Base-by-base conservation (phyloP, 1,284 basidiomycete species). In the Cryptococcus floricola region DNA sequence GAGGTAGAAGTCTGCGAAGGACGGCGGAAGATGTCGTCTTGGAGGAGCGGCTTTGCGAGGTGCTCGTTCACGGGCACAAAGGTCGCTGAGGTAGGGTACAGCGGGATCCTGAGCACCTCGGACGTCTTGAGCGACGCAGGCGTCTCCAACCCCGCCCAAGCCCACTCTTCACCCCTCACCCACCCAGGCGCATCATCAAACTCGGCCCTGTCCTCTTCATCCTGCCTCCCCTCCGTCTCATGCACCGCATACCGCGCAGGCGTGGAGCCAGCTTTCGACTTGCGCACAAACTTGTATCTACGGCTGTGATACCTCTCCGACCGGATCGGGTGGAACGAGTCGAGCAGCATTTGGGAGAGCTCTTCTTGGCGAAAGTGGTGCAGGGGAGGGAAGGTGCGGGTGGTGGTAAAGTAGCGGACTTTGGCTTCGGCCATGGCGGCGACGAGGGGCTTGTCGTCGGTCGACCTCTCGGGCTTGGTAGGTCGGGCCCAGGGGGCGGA, bases 331-430 rank as follows among this genome's bases (percentile, higher is more conserved):
- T 80, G 78, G 67, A 77, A 79, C 41, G 71, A 75, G 67, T 80
- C 79, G 16, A 79, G 65, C 28, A 76, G 66, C 79, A 80, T 80
- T 61, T 78, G 73, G n/a, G 72, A 74, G 13, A 80, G 67, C 62
- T 80, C 79, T 58, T 75, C 71, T 59, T 68, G 67, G 23, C 79
- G 69, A 63, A 74, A 79, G 23, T 70, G 62, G 10, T 70, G 58
- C 5, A 77, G 60, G 5, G 70, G 68, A 25, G 60, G 67, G 53
- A 53, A 67, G 55, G 65, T 59, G 54, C 57, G 57, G 25, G n/a
- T 28, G 5, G 39, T 60, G 41, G 65, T 62, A 59, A 68, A 71
- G 53, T 54, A 68, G 50, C 53, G 60, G 58, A 59, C 62, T 64
- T 67, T 69, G 63, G 71, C 75, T 60, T 66, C 61, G 58, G 61